phyloP scores from a whole-genome alignment of 495 filamentous ascomycete species.

The Annulohypoxylon nitens region DNA sequence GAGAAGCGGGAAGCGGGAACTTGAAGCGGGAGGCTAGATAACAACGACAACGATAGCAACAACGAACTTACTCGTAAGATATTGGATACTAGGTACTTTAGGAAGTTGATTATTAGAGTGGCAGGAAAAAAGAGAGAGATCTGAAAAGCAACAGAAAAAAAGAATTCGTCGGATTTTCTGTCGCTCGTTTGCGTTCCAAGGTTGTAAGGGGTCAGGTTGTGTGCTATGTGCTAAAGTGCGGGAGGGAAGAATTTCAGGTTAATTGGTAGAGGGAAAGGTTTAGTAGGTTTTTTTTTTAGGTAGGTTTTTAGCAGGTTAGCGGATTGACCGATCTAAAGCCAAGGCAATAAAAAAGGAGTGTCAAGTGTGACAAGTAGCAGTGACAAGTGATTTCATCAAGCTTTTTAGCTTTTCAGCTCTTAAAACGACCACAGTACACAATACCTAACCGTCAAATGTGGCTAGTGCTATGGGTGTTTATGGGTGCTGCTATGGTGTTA shows the following conservation, averaged over 20 bases:
- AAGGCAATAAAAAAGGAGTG: conserved; percentile 24
- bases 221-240: conserved; percentile 12
- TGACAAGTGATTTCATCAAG: conserved; percentile 8
- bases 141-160: conserved; percentile 15
- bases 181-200: conserved; percentile 20
- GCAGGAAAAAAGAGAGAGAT: conserved; percentile 2
- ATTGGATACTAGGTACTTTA: conserved; percentile 1
- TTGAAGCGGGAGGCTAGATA: too few species aligned
- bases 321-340: conserved; percentile 44
- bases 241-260: conserved; percentile 39
- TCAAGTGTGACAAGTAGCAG: neutral
- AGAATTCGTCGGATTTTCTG: conserved; percentile 24
- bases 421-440: neutral
- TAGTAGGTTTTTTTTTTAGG: neutral
- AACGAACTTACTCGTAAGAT: conserved; percentile 10
- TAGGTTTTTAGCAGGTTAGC: conserved; percentile 20
- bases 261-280: conserved; percentile 28
- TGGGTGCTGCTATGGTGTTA: conserved; percentile 42
- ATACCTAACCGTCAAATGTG: conserved; percentile 26
- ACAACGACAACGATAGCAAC: neutral
- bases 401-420: neutral
- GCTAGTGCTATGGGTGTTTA: conserved; percentile 37
- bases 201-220: too few species aligned
- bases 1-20: neutral
- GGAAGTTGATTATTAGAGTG: neutral